Evolutionary conservation across 2,329 filamentous ascomycete species (phyloP), one percentile per base, ranked within the genome.

Genomic region (Microcyclospora pomicola): DNA sequence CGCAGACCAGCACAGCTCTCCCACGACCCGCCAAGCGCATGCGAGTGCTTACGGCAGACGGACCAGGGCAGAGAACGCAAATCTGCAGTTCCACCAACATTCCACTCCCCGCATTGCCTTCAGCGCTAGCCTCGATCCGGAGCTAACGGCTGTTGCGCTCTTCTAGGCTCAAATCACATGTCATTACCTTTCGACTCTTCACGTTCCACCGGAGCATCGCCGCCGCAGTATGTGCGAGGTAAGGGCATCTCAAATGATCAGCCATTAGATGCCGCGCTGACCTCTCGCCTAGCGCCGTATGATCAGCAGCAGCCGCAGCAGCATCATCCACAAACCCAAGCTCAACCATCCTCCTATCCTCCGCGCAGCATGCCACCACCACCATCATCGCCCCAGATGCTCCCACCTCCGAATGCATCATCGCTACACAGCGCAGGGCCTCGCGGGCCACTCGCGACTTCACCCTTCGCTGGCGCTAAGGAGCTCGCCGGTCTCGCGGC

Each of bases 401-500:
- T 50, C 19, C 62, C 62, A 44, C 60, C 54, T 42, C 62, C 58
- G 9, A 40, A 57, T 46, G 48, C 56, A 55, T 40, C 62, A 54
- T 39, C 55, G 32, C 47, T 50, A 28, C 56, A 49, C 36, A 31
- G 47, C 43, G 40, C 50, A 34, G 53, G 50, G 13, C 58, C 61
- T 31, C 62, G 67, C 35, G 58, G 58, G 31, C 63, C 67, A 24
- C 61, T 67, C 4, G 63, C 62, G 33, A 51, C 64, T 15, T 60
- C 61, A 5, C 52, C 62, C 0, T 71, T 70, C 46, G 58, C 62
- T 36, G 54, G 60, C 58, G 62, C 64, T 42, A 71, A 75, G 52
- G 75, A 80, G 46, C 62, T 72, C 34, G 67, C 73, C 35, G 61
- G 64, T 13, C 52, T 71, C 32, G 30, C 40, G n/a, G 58, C 64